Conservation (phyloP, 306 rosid genomes). For the Pyrus bretschneideri region DNA sequence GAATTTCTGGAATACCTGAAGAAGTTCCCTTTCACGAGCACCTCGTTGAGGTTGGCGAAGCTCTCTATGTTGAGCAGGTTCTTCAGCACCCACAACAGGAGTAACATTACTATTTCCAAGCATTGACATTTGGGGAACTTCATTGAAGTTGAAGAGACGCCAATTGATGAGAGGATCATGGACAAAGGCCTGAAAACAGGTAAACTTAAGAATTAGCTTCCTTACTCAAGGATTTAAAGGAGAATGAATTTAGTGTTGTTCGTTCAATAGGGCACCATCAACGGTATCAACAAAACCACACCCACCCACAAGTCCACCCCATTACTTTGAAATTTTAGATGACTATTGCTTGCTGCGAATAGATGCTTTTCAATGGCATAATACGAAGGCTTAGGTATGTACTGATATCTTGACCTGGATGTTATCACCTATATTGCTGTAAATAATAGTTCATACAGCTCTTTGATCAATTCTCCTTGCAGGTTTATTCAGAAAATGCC, state of each 20-base stretch:
- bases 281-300: not conserved
- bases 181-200: constrained; percentile 77
- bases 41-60: constrained; percentile 92
- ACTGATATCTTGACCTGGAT: not conserved
- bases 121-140: constrained; percentile 91
- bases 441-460: not conserved
- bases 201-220: constrained; percentile 2
- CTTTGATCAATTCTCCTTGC: not conserved
- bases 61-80: constrained; percentile 60
- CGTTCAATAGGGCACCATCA: not conserved
- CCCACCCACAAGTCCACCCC: not conserved
- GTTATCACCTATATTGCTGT: not conserved
- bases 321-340: not conserved
- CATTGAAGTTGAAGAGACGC: constrained; percentile 99
- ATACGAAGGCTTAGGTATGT: not conserved
- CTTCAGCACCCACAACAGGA: constrained; percentile 70
- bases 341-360: not conserved
- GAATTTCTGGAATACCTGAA: constrained; percentile 55
- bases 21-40: constrained; percentile 93
- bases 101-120: constrained; percentile 57
- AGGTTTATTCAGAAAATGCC: not conserved
- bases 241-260: not conserved
- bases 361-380: not conserved
- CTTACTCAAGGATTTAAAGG: not conserved
- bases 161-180: constrained; percentile 97